Evolutionary conservation across 148 eudicot species (phyloP).

Genomic region (Vaccinium macrocarpon): DNA sequence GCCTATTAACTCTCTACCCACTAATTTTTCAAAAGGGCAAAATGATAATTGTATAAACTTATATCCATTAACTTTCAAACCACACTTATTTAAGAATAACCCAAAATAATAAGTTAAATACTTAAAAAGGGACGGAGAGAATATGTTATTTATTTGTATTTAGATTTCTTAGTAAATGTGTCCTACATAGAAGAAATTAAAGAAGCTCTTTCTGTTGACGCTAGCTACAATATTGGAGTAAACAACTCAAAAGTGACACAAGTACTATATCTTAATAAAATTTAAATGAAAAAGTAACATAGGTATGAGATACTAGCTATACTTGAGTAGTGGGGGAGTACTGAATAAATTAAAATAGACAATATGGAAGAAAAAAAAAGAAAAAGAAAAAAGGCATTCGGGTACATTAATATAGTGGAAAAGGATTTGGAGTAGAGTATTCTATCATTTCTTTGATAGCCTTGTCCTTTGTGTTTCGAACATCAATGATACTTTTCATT

Average conservation of each 20-base stretch:
- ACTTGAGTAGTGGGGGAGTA: neutral
- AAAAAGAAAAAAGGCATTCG: neutral
- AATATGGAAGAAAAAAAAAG: neutral
- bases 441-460: neutral
- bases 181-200: neutral
- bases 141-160: neutral
- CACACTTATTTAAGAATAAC: too few relatives aligned
- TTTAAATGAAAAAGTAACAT: neutral
- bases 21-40: too few relatives aligned
- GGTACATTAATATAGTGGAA: neutral
- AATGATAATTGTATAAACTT: too few relatives aligned
- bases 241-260: neutral
- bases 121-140: too few relatives aligned
- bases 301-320: neutral
- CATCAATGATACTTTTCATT: neutral
- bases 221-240: neutral
- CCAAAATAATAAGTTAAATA: too few relatives aligned
- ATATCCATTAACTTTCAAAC: too few relatives aligned
- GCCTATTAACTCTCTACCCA: too few relatives aligned
- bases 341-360: neutral
- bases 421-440: neutral
- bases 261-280: neutral
- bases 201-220: neutral
- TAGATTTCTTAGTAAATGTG: neutral
- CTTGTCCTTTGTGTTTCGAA: constrained; percentile 3